Evolutionary conservation across 345 rosid genomes (phyloP).

Genomic region (Rhodamnia rubescens): DNA sequence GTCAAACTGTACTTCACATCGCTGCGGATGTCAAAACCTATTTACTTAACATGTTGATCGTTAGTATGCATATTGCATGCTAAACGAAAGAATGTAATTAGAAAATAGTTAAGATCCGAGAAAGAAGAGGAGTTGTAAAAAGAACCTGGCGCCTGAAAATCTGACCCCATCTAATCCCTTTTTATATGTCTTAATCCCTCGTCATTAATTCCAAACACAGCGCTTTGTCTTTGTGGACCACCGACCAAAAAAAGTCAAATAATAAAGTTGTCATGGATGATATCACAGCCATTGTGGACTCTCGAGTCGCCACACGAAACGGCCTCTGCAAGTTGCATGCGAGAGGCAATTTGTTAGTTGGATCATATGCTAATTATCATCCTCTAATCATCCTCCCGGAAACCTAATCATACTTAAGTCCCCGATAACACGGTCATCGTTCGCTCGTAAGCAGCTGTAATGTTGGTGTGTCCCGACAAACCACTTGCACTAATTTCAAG

Average conservation of each 20-base stretch:
- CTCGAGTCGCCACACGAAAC: background rate
- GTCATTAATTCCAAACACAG: background rate
- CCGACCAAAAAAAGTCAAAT: background rate
- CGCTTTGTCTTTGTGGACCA: background rate
- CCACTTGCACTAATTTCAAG: background rate
- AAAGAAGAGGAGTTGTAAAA: background rate
- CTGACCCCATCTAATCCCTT: background rate
- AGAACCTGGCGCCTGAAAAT: background rate
- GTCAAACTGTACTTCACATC: background rate
- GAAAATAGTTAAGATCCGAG: background rate
- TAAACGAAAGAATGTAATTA: background rate
- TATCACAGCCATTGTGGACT: background rate
- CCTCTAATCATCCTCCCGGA: background rate
- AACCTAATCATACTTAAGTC: background rate
- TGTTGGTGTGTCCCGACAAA: background rate
- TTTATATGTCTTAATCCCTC: background rate
- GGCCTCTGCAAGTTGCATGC: background rate
- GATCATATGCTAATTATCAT: background rate
- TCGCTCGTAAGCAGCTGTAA: background rate
- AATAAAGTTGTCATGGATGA: background rate
- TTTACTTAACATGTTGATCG: background rate
- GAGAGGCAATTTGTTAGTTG: background rate
- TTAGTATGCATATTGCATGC: background rate
- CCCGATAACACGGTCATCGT: background rate
- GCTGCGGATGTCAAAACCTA: background rate